Base-by-base conservation (phyloP, 169 alveolate species). In the Plasmodium blacklocki region DNA sequence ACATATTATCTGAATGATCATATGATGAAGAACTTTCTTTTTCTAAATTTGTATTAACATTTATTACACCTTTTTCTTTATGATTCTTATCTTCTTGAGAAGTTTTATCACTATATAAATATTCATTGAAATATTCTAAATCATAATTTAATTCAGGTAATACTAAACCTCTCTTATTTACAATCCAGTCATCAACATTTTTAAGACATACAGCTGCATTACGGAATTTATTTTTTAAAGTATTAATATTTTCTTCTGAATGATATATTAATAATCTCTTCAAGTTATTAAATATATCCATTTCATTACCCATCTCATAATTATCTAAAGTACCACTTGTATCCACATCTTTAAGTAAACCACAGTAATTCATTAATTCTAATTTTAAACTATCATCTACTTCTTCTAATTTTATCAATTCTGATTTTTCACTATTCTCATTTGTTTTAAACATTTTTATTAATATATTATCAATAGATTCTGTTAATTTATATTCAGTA, bases 181-280 rank as follows among this genome's bases (percentile, higher is more conserved):
- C 15, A 14, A 43, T 23, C 49, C 56, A 66, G 3, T 66, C 74
- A 66, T 66, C 21, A 12, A 43, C 74, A 66, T 66, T 43, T 26
- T 66, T 43, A 6, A 66, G 5, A 66, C 74, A 66, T 66, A 66
- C 21, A 14, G 74, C 74, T 12, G 59, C 26, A 21, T 66, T 66
- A 14, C 39, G 23, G 23, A 66, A 21, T 21, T 29, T 66, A 43
- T 23, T 12, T 26, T n/a, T 14, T 15, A 29, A 15, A 3, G 18
- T 11, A 52, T 11, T 11, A 66, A 26, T n/a, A 12, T 15, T 23
- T 15, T 26, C 50, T 23, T 66, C 74, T 14, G 19, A 12, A 66
- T 66, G 49, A 21, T 11, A 14, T 6, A 26, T 18, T 29, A 66
- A 26, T 14, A 66, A 32, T 18, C 21, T 66, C 39, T 15, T 66